phyloP scores from a whole-genome alignment of 2,329 filamentous ascomycete genomes.

The Hawksworthiomyces lignivorus region DNA sequence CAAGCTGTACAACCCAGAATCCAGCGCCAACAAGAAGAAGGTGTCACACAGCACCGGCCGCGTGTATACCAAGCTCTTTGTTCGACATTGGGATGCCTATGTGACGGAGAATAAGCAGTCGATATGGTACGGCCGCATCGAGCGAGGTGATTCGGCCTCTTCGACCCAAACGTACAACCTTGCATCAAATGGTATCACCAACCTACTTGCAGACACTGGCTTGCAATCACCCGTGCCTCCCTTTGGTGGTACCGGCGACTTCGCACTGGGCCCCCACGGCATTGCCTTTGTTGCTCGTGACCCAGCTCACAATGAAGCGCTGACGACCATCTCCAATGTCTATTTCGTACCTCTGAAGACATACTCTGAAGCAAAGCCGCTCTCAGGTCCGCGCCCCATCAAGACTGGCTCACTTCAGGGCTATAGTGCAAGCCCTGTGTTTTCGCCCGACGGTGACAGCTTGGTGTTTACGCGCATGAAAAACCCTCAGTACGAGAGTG shows the following conservation, averaged over 20 bases:
- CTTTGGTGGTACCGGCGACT: slow-evolving; percentile 75
- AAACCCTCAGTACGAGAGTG: slow-evolving; percentile 69
- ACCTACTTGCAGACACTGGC: slow-evolving; percentile 52
- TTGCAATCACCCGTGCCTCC: slow-evolving; percentile 64
- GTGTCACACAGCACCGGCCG: slow-evolving; percentile 57
- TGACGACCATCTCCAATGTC: slow-evolving; percentile 54
- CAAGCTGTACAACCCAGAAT: slow-evolving; percentile 57
- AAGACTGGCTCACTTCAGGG: slow-evolving; percentile 47
- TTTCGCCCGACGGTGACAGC: slow-evolving; percentile 63
- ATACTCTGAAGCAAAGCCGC: slow-evolving; percentile 44
- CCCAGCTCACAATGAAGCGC: slow-evolving; percentile 58
- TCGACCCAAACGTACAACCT: slow-evolving; percentile 32
- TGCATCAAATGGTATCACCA: slow-evolving; percentile 42
- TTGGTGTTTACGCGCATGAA: slow-evolving; percentile 77
- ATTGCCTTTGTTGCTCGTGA: slow-evolving; percentile 71
- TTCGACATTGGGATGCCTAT: slow-evolving; percentile 79
- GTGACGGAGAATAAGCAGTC: slow-evolving; percentile 60
- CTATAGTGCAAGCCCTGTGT: slow-evolving; percentile 59
- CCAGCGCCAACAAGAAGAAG: slow-evolving; percentile 31
- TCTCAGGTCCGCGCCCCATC: slow-evolving; percentile 29
- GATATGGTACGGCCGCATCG: slow-evolving; percentile 64
- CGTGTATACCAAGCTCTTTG: slow-evolving; percentile 68
- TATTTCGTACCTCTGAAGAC: slow-evolving; percentile 66
- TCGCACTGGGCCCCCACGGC: slow-evolving; percentile 60
- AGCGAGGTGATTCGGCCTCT: slow-evolving; percentile 20